Evolutionary conservation across 257 asterid genomes (phyloP).

Genomic region (Cordia subcordata): DNA sequence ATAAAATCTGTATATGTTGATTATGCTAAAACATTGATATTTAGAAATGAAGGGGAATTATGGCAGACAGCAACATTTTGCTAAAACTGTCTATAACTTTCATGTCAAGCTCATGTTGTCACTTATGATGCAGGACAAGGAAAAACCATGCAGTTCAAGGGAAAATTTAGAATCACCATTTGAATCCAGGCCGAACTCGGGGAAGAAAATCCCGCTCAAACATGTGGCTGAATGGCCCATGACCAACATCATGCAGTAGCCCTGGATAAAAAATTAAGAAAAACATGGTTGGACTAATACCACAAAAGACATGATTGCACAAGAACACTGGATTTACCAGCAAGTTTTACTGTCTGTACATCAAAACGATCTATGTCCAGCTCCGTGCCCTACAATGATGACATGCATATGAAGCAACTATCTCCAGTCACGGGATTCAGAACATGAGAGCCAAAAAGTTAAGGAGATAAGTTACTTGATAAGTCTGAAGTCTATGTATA

Average conservation of each 20-base stretch:
- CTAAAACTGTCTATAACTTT: too few species aligned
- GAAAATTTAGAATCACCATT: constrained; percentile 42
- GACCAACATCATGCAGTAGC: constrained; percentile 90
- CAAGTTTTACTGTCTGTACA: constrained; percentile 67
- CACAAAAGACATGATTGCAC: constrained; percentile 11
- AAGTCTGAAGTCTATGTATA: constrained; percentile 50
- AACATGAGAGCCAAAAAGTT: constrained; percentile 12
- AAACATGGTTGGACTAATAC: constrained; percentile 14
- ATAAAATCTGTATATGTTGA: too few species aligned
- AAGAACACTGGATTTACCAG: constrained; percentile 43
- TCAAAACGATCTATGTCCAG: constrained; percentile 70
- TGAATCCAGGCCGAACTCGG: constrained; percentile 39
- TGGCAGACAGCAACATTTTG: too few species aligned
- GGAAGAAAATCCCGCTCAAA: constrained; percentile 84
- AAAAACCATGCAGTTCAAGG: not conserved
- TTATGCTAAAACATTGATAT: too few species aligned
- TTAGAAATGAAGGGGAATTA: too few species aligned
- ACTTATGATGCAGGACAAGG: too few species aligned
- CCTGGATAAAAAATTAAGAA: constrained; percentile 44
- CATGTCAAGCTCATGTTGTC: too few species aligned
- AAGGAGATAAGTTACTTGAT: constrained; percentile 49
- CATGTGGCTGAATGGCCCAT: constrained; percentile 95
- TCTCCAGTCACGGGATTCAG: constrained; percentile 16
- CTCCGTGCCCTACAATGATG: constrained; percentile 64
- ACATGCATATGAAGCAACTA: constrained; percentile 18